Evolutionary conservation across 1,284 basidiomycete species (phyloP).

Genomic region (Trichosporon sp.): DNA sequence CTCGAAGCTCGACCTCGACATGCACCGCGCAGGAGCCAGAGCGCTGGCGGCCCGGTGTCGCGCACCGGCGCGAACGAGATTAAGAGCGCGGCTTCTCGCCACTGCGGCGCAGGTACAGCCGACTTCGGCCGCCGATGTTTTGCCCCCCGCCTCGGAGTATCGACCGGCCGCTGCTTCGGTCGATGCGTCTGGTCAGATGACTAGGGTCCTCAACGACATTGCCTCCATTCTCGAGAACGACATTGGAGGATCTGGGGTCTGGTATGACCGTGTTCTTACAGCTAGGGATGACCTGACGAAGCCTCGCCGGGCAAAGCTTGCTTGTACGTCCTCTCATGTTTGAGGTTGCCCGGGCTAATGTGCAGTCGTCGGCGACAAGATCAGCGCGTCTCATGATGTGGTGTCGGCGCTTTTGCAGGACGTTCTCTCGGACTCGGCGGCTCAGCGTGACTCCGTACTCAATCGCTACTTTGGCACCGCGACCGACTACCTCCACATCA

Average conservation of each 20-base stretch:
- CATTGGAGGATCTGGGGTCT: conserved; percentile 38
- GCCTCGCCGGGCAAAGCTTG: conserved; percentile 25
- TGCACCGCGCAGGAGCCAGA: conserved; percentile 4
- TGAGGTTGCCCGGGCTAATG: background rate
- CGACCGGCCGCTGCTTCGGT: background rate
- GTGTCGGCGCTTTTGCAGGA: conserved; percentile 44
- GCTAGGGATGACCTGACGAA: conserved; percentile 21
- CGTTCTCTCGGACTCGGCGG: conserved; percentile 30
- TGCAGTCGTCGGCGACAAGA: conserved; percentile 38
- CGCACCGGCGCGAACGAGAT: background rate
- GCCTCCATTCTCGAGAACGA: conserved; percentile 29
- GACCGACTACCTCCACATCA: conserved; percentile 17
- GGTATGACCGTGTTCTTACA: conserved; percentile 27
- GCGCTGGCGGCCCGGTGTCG: background rate
- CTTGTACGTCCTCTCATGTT: conserved; percentile 21
- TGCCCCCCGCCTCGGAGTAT: background rate
- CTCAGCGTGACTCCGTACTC: conserved; percentile 26
- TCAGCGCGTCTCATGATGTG: conserved; percentile 33
- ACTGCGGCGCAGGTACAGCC: background rate
- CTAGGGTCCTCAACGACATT: background rate
- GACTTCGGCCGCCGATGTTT: background rate
- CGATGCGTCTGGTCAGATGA: background rate
- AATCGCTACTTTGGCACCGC: conserved; percentile 22
- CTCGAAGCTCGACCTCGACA: background rate
- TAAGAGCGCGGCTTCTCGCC: background rate